Conservation (phyloP, 345 rosid genomes). For the Microcos paniculata region DNA sequence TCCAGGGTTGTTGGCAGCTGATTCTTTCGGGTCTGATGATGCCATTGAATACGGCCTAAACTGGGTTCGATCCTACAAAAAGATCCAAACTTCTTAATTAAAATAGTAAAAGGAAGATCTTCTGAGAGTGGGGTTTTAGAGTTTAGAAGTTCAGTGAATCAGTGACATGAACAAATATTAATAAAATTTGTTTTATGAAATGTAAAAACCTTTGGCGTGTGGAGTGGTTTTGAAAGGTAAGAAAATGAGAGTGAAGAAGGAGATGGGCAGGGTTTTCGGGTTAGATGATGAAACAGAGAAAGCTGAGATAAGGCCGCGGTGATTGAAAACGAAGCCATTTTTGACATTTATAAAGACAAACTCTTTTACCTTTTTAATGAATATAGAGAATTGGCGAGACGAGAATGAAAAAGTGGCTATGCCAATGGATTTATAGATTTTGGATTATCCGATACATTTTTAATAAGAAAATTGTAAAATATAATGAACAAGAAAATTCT, state of each 20-base stretch:
- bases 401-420: background rate
- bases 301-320: constrained; percentile 6
- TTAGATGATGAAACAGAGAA: background rate
- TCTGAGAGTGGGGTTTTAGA: background rate
- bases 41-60: constrained; percentile 70
- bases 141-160: background rate
- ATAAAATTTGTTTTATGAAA: background rate
- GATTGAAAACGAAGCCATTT: constrained; percentile 13
- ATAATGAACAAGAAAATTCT: background rate
- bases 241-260: background rate
- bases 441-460: background rate
- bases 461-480: background rate
- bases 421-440: background rate
- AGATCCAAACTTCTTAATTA: background rate
- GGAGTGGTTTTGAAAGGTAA: background rate
- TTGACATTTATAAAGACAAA: background rate
- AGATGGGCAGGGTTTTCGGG: background rate
- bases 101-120: background rate
- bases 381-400: too few relatives aligned
- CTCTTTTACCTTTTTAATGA: constrained; percentile 1
- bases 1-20: constrained; percentile 79
- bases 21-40: constrained; percentile 67
- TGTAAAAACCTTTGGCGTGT: background rate
- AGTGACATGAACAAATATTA: background rate
- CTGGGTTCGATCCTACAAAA: constrained; percentile 40